These are phyloP conservation scores for Zymoseptoria pseudotritici DNA, from an alignment of 2,329 filamentous ascomycete genomes.

Conservation along the genomic window DNA sequence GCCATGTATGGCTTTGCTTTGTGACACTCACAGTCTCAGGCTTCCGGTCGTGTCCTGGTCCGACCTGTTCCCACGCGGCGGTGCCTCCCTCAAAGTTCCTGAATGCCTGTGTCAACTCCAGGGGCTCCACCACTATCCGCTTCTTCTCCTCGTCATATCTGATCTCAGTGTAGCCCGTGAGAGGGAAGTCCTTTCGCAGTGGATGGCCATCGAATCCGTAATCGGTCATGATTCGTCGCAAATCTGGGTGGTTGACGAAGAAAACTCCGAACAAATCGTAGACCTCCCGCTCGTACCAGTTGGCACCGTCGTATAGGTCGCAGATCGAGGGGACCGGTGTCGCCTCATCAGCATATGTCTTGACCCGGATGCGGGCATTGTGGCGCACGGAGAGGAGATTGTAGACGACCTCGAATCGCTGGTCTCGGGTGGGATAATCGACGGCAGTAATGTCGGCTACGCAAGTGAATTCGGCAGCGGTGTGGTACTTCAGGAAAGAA, in stretches of 20 bases:
- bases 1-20: not conserved
- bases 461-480: constrained; percentile 91
- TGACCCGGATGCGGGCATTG: constrained; percentile 93
- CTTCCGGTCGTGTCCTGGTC: constrained; percentile 65
- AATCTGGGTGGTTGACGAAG: constrained; percentile 89
- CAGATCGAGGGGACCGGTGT: constrained; percentile 86
- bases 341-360: constrained; percentile 97
- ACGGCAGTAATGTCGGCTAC: constrained; percentile 87
- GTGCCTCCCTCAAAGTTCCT: constrained; percentile 83
- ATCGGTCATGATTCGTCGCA: constrained; percentile 97
- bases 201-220: constrained; percentile 99
- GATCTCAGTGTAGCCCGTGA: constrained; percentile 97
- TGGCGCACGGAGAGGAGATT: constrained; percentile 92
- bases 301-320: constrained; percentile 82
- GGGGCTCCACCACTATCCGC: constrained; percentile 92
- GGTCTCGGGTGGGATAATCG: constrained; percentile 89
- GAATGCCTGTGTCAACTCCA: constrained; percentile 97
- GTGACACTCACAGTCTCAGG: constrained; percentile 55
- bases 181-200: constrained; percentile 91
- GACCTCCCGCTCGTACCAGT: constrained; percentile 98
- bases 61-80: constrained; percentile 59
- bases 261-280: constrained; percentile 98
- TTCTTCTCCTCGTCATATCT: constrained; percentile 99
- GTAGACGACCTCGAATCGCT: constrained; percentile 97
- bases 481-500: constrained; percentile 94